These are phyloP conservation scores for Nepenthes mirabilis DNA, from an alignment of 148 eudicot genomes.

Conservation along the genomic window DNA sequence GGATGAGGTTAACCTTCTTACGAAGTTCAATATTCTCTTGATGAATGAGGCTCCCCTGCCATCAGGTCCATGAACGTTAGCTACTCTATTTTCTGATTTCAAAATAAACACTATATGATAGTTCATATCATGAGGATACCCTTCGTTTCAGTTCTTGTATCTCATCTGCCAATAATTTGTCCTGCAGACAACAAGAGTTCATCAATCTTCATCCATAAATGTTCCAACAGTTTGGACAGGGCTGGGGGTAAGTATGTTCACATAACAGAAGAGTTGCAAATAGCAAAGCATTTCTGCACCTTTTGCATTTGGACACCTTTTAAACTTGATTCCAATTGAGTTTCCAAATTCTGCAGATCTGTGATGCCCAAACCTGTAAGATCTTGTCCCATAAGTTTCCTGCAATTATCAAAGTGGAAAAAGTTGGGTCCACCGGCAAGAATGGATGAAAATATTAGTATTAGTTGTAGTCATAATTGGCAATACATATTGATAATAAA, in stretches of 20 bases:
- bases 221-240: not conserved
- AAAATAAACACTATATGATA: not conserved
- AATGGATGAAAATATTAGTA: too few species aligned
- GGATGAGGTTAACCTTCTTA: constrained; percentile 44
- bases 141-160: constrained; percentile 43
- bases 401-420: constrained; percentile 18
- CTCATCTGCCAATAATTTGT: constrained; percentile 40
- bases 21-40: constrained; percentile 58
- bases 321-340: constrained; percentile 52
- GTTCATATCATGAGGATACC: constrained; percentile 18
- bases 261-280: not conserved
- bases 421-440: not conserved
- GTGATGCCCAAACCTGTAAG: constrained; percentile 61
- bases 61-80: constrained; percentile 8
- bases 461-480: too few species aligned
- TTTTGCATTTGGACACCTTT: constrained; percentile 49
- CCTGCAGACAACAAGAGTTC: constrained; percentile 35
- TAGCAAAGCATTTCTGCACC: constrained; percentile 18
- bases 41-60: constrained; percentile 49
- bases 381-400: constrained; percentile 72
- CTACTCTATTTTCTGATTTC: not conserved
- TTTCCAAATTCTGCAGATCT: constrained; percentile 67
- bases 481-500: too few species aligned
- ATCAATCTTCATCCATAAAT: constrained; percentile 1
- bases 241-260: not conserved